These are phyloP conservation scores for Aureobasidium sp. DNA, from an alignment of 2,329 filamentous ascomycete species.

Conservation along the genomic window DNA sequence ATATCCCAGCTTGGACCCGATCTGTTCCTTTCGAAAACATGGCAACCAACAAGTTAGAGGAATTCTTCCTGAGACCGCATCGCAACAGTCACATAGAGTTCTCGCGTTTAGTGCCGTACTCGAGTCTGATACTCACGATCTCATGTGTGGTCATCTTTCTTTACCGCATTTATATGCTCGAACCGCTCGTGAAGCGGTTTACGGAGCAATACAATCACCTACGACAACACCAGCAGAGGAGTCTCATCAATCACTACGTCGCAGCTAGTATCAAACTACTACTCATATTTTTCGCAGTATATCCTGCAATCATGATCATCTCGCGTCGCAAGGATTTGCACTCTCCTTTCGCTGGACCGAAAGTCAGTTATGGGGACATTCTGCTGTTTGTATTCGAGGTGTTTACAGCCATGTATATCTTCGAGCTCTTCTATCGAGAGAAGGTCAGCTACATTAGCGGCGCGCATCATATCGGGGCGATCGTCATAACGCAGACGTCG, in stretches of 20 bases:
- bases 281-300: conserved; percentile 43
- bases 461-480: conserved; percentile 46
- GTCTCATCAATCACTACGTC: conserved; percentile 54
- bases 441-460: conserved; percentile 47
- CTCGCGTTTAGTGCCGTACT: conserved; percentile 28
- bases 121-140: conserved; percentile 30
- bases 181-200: conserved; percentile 30
- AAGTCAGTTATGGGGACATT: conserved; percentile 47
- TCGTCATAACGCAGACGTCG: conserved; percentile 47
- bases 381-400: conserved; percentile 45
- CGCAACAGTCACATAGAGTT: no score
- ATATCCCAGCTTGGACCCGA: no score
- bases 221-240: conserved; percentile 40
- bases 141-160: conserved; percentile 27
- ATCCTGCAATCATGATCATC: conserved; percentile 47
- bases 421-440: conserved; percentile 49
- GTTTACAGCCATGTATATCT: conserved; percentile 52
- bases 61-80: no score
- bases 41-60: no score
- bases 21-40: no score
- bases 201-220: conserved; percentile 40
- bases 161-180: conserved; percentile 40
- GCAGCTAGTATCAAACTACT: conserved; percentile 47
- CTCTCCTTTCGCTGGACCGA: conserved; percentile 18
- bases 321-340: conserved; percentile 29